A percentile compares a stretch with the other conserved stretches of the same genome.
These are phyloP conservation scores for Penicillium polonicum DNA, from an alignment of 2,329 filamentous ascomycete species.

Conservation along the genomic window DNA sequence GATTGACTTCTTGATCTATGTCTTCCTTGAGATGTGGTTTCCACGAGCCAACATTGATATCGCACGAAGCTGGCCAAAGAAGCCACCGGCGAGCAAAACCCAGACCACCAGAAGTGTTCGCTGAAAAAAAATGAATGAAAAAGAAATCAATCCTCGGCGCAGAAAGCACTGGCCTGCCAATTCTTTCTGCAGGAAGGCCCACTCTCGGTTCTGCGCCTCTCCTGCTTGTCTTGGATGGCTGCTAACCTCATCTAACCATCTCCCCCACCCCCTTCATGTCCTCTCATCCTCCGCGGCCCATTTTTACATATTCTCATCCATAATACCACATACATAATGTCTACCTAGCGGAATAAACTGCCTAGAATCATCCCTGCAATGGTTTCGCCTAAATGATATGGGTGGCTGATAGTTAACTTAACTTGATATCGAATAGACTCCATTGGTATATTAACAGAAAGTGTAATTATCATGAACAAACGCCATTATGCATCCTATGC, in stretches of 20 bases:
- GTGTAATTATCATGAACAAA: conserved; percentile 15
- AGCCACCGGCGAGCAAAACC: conserved; percentile 41
- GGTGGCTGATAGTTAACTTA: not conserved
- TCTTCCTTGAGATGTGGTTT: conserved; percentile 83
- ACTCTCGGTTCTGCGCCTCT: not conserved
- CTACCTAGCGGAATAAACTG: not conserved
- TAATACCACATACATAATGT: not conserved
- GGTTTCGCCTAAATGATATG: not conserved
- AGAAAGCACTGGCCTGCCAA: conserved; percentile 9
- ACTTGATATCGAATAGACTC: conserved; percentile 8
- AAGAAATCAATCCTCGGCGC: not conserved
- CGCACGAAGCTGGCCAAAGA: conserved; percentile 87
- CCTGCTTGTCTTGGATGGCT: not conserved
- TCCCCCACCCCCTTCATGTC: not conserved
- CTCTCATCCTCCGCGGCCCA: not conserved
- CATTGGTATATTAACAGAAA: conserved; percentile 17
- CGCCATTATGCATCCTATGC: conserved; percentile 21
- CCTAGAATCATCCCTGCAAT: not conserved
- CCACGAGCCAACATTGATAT: conserved; percentile 85
- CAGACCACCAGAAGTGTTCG: not conserved
- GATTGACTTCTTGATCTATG: conserved; percentile 87
- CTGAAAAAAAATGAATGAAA: not conserved
- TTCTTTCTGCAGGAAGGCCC: too few species aligned
- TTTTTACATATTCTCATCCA: not conserved
- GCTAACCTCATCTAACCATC: not conserved